phyloP scores from a whole-genome alignment of 2,329 filamentous ascomycete species.

The Cladophialophora immunda region DNA sequence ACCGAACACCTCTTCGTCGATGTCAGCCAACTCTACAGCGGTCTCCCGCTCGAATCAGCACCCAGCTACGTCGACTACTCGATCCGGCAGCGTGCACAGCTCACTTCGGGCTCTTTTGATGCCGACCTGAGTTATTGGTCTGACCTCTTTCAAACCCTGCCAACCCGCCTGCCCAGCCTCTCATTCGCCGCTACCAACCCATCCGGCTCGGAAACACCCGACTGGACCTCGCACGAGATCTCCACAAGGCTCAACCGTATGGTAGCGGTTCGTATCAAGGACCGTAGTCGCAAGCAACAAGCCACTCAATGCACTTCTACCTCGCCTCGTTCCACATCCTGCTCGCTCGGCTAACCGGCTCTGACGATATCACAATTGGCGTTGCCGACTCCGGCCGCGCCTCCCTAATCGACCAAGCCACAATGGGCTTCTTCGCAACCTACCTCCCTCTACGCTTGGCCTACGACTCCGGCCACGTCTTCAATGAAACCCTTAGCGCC shows the following conservation, averaged over 20 bases:
- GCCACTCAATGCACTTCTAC: constrained; percentile 59
- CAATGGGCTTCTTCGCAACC: constrained; percentile 60
- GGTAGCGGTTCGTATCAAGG: constrained; percentile 41
- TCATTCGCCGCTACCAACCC: background rate
- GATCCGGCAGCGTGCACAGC: constrained; percentile 22
- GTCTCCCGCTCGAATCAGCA: constrained; percentile 16
- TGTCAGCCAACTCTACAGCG: constrained; percentile 23
- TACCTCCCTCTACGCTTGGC: constrained; percentile 57
- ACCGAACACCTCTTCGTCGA: constrained; percentile 27
- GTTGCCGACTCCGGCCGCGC: constrained; percentile 56
- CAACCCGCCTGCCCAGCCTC: constrained; percentile 21
- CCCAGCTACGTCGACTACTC: constrained; percentile 26
- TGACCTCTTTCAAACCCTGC: constrained; percentile 20
- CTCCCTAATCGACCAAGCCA: constrained; percentile 45
- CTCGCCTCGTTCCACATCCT: constrained; percentile 53
- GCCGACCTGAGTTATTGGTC: constrained; percentile 25
- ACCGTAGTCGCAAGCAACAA: constrained; percentile 39
- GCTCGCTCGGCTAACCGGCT: constrained; percentile 47
- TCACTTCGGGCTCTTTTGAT: constrained; percentile 19
- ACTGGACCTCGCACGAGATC: constrained; percentile 6
- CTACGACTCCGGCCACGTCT: constrained; percentile 39
- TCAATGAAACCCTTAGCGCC: constrained; percentile 41
- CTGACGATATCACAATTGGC: constrained; percentile 57
- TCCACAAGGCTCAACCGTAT: constrained; percentile 33
- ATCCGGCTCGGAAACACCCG: background rate